Conservation (phyloP, 2,329 filamentous ascomycete species). For the Stachybotrys elegans region DNA sequence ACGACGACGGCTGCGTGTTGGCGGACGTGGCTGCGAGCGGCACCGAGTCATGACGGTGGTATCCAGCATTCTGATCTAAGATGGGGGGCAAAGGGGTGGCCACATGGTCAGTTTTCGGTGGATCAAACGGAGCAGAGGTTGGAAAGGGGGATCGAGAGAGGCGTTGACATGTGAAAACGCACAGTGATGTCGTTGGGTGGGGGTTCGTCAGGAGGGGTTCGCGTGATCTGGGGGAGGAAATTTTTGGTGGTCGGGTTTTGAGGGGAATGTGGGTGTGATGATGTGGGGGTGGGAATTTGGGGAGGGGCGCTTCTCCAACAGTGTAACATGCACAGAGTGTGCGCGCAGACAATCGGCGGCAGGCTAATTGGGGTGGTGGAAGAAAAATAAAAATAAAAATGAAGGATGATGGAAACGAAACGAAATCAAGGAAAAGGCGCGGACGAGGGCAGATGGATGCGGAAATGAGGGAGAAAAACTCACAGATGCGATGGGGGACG, state of each 20-base stretch:
- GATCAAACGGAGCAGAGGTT: conserved; percentile 2
- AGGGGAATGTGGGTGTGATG: conserved; percentile 4
- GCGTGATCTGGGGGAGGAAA: conserved; percentile 9
- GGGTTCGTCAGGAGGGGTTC: background rate
- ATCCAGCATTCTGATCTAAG: conserved; percentile 31
- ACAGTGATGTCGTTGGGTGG: conserved; percentile 4
- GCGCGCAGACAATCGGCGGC: background rate
- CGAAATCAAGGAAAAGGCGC: background rate
- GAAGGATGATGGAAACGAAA: background rate
- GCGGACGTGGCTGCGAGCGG: conserved; percentile 8
- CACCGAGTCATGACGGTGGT: conserved; percentile 27
- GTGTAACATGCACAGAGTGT: background rate
- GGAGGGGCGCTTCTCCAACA: background rate
- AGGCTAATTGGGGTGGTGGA: too few relatives aligned
- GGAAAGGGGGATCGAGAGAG: background rate
- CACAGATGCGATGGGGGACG: conserved; percentile 44
- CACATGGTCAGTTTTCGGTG: conserved; percentile 24
- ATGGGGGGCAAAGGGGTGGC: conserved; percentile 15
- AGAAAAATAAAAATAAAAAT: background rate
- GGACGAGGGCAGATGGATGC: background rate
- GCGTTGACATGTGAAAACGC: conserved; percentile 9
- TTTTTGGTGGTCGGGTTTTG: background rate
- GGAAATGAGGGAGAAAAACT: conserved; percentile 22
- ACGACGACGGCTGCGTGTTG: too few relatives aligned
- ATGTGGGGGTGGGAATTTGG: conserved; percentile 9